Evolutionary conservation across 495 filamentous ascomycete genomes (phyloP), one percentile per base, ranked within the genome.

Genomic region (Apodospora peruviana): DNA sequence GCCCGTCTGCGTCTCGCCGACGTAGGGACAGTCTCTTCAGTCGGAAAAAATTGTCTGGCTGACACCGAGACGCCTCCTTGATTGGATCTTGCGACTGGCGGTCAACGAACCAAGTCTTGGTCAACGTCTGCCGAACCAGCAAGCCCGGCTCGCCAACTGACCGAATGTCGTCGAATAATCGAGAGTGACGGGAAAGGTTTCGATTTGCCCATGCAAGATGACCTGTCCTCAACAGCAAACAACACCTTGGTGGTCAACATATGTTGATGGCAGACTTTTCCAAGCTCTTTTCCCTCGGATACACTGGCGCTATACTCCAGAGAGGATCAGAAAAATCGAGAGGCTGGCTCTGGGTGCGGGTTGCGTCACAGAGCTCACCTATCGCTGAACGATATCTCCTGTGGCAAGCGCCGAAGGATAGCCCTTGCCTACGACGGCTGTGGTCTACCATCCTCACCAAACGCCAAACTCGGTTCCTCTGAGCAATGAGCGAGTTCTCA

Each of bases 61-160:
- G 5, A 50, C 32, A 20, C 38, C 21, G 27, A 24, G n/a, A 8
- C 16, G 7, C 19, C n/a, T 22, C 9, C 24, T 27, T 32, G 46
- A 50, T 44, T 50, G 39, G 47, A 16, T 25, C 20, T n/a, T 22
- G 34, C 47, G 47, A 50, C 47, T 50, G 47, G 47, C 47, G 47
- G 47, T 50, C 47, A 50, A 50, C 14, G 27, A 44, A 23, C 47
- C 21, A 50, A 17, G 18, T 19, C 23, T 19, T 14, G 39, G 29
- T 20, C 23, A 32, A 19, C 18, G 25, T 50, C 40, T 50, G 47
- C 27, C 47, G 47, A 35, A 34, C 37, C 46, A 50, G 5, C 42
- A 5, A 44, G 8, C 39, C 22, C 42, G 25, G 14, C 29, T 50
- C 19, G 39, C 40, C 47, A 17, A 44, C 40, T 34, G 20, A 29